Percentiles rank a stretch among this genome's conserved stretches.
Evolutionary conservation across 345 rosid genomes (phyloP).

Genomic region (Murraya koenigii): DNA sequence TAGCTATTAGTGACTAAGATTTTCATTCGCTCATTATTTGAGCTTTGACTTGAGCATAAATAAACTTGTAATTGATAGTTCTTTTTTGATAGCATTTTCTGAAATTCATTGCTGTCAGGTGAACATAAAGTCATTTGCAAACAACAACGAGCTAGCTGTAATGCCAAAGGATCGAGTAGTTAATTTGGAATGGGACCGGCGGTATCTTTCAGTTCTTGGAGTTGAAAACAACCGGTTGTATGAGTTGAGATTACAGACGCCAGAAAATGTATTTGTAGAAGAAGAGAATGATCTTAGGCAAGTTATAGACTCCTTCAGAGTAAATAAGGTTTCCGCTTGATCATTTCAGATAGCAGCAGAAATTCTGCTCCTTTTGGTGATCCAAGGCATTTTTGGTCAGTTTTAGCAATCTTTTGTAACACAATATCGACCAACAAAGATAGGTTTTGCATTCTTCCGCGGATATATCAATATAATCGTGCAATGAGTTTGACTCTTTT

Average conservation of each 20-base stretch:
- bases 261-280: slow-evolving; percentile 75
- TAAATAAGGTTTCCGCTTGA: slow-evolving; percentile 55
- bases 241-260: slow-evolving; percentile 85
- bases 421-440: neutral
- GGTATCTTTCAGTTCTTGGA: slow-evolving; percentile 84
- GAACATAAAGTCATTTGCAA: slow-evolving; percentile 88
- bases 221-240: slow-evolving; percentile 82
- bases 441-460: neutral
- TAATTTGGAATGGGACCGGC: slow-evolving; percentile 83
- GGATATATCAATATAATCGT: neutral
- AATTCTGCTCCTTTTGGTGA: neutral
- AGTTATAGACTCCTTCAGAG: slow-evolving; percentile 91
- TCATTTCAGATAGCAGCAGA: neutral
- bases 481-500: neutral
- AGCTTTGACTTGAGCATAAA: no score
- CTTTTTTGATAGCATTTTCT: neutral
- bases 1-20: no score
- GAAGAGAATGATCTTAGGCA: slow-evolving; percentile 81
- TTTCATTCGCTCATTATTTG: no score
- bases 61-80: no score
- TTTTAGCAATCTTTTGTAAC: neutral
- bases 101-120: slow-evolving; percentile 44
- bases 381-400: neutral
- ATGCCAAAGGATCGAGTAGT: slow-evolving; percentile 86
- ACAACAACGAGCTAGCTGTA: slow-evolving; percentile 86